Conservation (phyloP, 257 asterid species). For the Voacanga thouarsii region DNA sequence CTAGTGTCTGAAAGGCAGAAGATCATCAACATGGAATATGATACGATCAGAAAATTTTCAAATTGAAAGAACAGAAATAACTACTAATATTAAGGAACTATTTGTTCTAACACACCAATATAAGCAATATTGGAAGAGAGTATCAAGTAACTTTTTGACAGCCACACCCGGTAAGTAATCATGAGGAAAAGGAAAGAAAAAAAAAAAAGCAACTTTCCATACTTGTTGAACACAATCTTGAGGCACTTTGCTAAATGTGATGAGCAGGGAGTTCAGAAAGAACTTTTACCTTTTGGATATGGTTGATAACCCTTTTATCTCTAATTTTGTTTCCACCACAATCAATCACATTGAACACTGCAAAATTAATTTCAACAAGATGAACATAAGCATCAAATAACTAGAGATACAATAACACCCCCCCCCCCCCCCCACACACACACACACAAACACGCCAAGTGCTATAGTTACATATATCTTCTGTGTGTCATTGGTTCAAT, state of each 20-base stretch:
- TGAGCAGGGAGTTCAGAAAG: not conserved
- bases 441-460: too few species aligned
- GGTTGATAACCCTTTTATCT: constrained; percentile 48
- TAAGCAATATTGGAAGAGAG: not conserved
- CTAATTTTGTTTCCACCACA: constrained; percentile 54
- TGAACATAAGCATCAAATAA: not conserved
- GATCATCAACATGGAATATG: not conserved
- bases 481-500: not conserved
- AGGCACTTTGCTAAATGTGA: not conserved
- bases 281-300: constrained; percentile 56
- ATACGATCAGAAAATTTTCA: not conserved
- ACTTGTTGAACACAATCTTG: not conserved
- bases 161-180: not conserved
- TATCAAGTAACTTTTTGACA: not conserved
- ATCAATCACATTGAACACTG: constrained; percentile 72
- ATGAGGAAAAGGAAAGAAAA: too few species aligned
- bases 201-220: not conserved
- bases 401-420: too few species aligned
- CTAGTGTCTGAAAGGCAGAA: constrained; percentile 49
- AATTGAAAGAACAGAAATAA: too few species aligned
- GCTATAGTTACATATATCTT: not conserved
- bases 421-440: too few species aligned
- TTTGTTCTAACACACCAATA: not conserved
- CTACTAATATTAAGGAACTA: not conserved
- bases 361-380: constrained; percentile 3